Evolutionary conservation across 169 alveolate species (phyloP).

Genomic region (Plasmodium malariae): DNA sequence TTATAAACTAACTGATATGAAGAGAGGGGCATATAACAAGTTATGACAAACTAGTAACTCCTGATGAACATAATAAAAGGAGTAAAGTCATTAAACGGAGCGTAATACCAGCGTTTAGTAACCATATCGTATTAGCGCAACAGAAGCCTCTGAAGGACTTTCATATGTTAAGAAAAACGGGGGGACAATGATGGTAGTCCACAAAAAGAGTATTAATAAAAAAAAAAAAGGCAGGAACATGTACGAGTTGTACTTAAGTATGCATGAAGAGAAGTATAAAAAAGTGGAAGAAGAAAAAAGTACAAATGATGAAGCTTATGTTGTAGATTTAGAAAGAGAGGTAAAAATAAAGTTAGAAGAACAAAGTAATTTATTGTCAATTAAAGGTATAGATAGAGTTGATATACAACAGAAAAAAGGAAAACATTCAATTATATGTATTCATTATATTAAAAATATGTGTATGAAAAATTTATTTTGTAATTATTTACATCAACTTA

Average conservation of each 20-base stretch:
- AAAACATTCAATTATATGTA: conserved; percentile 93
- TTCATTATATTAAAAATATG: conserved; percentile 94
- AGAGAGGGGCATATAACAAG: no score
- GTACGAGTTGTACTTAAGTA: conserved; percentile 45
- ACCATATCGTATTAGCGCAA: no score
- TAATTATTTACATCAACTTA: conserved; percentile 93
- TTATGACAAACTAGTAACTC: no score
- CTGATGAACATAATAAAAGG: no score
- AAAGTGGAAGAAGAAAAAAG: neutral
- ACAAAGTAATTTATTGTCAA: conserved; percentile 81
- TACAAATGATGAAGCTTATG: neutral
- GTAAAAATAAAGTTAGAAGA: conserved; percentile 82
- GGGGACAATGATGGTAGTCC: neutral
- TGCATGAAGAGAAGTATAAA: conserved; percentile 35
- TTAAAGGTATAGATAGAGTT: conserved; percentile 86
- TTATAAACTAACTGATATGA: no score
- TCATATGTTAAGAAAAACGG: no score
- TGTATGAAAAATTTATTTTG: conserved; percentile 95
- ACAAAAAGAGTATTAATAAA: neutral
- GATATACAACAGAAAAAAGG: conserved; percentile 87
- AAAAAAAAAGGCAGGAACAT: conserved; percentile 19
- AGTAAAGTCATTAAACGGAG: no score
- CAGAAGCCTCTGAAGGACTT: no score
- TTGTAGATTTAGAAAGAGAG: conserved; percentile 77
- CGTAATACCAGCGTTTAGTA: no score